Conservation (phyloP, 768 basidiomycete genomes). For the Kwoniella newhampshirensis region DNA sequence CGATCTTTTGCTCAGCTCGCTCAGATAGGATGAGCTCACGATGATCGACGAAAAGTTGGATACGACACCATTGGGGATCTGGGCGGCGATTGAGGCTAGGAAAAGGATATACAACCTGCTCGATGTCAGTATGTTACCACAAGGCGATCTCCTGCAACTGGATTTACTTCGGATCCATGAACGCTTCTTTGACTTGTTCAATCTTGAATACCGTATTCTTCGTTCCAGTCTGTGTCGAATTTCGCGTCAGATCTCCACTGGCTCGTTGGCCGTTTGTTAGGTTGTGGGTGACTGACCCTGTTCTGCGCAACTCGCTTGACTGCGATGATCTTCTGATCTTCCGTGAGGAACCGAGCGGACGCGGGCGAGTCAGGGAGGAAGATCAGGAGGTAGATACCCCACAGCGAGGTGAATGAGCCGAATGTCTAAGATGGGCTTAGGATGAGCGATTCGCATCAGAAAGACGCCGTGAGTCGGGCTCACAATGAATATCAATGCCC, state of each 20-base stretch:
- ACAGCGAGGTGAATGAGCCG: constrained; percentile 51
- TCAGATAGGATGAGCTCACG: constrained; percentile 2
- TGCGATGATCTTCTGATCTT: constrained; percentile 52
- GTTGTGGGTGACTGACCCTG: constrained; percentile 11
- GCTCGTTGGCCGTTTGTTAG: no score
- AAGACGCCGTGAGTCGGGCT: not conserved
- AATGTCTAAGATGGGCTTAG: constrained; percentile 22
- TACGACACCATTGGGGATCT: constrained; percentile 52
- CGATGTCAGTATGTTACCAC: no score
- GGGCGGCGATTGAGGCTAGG: constrained; percentile 50
- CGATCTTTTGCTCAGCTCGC: no score
- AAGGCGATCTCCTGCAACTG: no score
- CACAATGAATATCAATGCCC: constrained; percentile 47
- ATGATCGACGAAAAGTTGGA: constrained; percentile 43
- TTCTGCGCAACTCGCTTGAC: constrained; percentile 54
- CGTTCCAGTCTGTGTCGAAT: constrained; percentile 35
- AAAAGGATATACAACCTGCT: constrained; percentile 52
- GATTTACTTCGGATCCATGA: constrained; percentile 52
- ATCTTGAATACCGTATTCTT: constrained; percentile 55
- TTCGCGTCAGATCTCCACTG: no score
- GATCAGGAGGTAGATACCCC: constrained; percentile 49
- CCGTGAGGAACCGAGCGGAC: constrained; percentile 47
- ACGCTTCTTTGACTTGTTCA: constrained; percentile 51
- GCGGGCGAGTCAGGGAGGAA: constrained; percentile 55
- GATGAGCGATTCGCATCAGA: not conserved